Evolutionary conservation across 108 stramenopile species (phyloP), one percentile per base, ranked within the genome.

Genomic region (Skeletonema grethae): DNA sequence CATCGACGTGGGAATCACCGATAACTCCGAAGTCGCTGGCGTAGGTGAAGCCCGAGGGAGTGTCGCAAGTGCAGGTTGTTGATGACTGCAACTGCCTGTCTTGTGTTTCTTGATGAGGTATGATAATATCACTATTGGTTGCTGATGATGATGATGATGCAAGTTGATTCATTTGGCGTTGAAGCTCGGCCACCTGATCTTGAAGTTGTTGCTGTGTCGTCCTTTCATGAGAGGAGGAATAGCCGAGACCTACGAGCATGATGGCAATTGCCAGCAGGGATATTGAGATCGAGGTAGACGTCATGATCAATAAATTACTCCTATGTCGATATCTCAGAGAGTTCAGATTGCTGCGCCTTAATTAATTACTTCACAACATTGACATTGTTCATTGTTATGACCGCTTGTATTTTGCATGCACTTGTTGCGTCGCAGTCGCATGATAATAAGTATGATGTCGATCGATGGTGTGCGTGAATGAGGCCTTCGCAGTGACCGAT

Each of bases 1-100:
- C 73, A 28, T 74, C 73, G 18, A 50, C 35, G 22, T 36, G 15
- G 55, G 66, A 29, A 74, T 74, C 73, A 7, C 73, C 73, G 10
- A 58, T 60, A 34, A 67, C 55, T 38, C 73, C 73, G 28, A 67
- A 74, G 18, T 28, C 38, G 61, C 55, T 58, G 4, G 73, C 73
- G 25, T 67, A 67, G 55, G 73, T 74, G 38, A 30, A 45, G 34
- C 73, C 65, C 22, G 22, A 55, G 3, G 66, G 55, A 9, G 12
- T 55, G 10, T 29, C n/a, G 18, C 58, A 59, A 8, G 28, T 7
- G 65, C 57, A 66, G 16, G 48, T 3, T 11, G 48, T 3, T 11
- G 9, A 22, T 1, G 9, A 36, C 36, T 8, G 36, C 9, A 8
- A 7, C 4, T 34, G 32, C 7, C 32, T 34, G 4, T 34, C 32